Base-by-base conservation (phyloP, 2,329 filamentous ascomycete species). In the Monosporascus sp. region DNA sequence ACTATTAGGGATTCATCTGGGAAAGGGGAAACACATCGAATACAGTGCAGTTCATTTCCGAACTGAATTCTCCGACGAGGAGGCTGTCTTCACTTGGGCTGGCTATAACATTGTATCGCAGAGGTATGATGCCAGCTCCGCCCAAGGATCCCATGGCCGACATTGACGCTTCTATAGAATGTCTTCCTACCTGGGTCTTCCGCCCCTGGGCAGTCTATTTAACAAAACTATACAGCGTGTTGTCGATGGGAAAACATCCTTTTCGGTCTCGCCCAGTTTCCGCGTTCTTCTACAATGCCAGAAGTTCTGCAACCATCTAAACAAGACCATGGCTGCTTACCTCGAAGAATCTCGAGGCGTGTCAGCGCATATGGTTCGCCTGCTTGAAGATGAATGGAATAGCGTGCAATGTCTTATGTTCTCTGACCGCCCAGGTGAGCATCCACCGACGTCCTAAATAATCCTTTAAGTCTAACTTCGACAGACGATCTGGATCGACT, bases 301-400 rank as follows among this genome's bases (percentile, higher is more conserved):
- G 49, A 74, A 74, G 36, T 82, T 80, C 48, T 70, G 73, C 25
- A 78, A 81, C 53, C 72, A 74, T 5, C 66, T 80, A 18, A 74
- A 72, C 57, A 74, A 72, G 50, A 75, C 74, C 18, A 75, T 80
- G 65, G 67, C 69, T 6, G 74, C 76, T 3, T 73, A 72, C 24
- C 66, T 80, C 9, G 72, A 79, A 36, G 74, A 74, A 37, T 69
- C 71, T 34, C 72, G 71, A 11, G 75, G 74, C 2, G 72, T 81
- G 2, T 70, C 76, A 1, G 70, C 78, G 34, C 68, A 74, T 42
- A 64, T 77, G 11, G 73, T 81, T 0, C 69, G 70, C 45, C 66
- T 74, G 24, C 74, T 80, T 60, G 78, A 81, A 59, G 74, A 78
- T 42, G 79, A 82, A 55, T 76, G 80, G 58, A 73, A 76, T 49